Percentiles rank a stretch among this genome's conserved stretches.
phyloP scores from a whole-genome alignment of 441 rosid species.

The Euphorbia schlechtendalii region DNA sequence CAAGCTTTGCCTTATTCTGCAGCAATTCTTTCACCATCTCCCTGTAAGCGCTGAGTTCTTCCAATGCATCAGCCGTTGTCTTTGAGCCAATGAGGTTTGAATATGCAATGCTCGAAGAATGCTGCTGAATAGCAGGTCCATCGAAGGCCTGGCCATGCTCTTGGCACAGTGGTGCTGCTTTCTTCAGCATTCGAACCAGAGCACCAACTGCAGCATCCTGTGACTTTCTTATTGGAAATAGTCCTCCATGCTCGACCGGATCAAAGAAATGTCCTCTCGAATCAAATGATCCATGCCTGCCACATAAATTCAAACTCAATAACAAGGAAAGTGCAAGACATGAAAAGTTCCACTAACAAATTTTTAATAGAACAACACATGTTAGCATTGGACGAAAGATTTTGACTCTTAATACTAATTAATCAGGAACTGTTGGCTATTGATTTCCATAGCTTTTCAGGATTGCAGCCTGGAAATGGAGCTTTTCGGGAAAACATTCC shows the following conservation, averaged over 20 bases:
- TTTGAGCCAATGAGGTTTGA: conserved; percentile 39
- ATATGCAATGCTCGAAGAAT: conserved; percentile 28
- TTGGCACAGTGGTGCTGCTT: conserved; percentile 75
- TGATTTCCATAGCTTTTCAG: too few species aligned
- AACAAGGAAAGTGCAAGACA: too few species aligned
- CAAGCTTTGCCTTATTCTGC: conserved; percentile 34
- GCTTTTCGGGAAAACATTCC: too few species aligned
- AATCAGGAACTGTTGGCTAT: too few species aligned
- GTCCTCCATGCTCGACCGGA: conserved; percentile 45
- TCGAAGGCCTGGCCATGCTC: too few species aligned
- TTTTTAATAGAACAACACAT: too few species aligned
- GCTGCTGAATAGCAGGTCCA: too few species aligned
- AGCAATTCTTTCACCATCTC: conserved; percentile 57
- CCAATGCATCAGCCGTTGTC: conserved; percentile 88
- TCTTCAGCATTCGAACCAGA: conserved; percentile 72
- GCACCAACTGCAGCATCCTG: conserved; percentile 89
- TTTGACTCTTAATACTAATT: too few species aligned
- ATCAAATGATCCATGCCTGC: conserved; percentile 61
- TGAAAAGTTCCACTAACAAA: too few species aligned
- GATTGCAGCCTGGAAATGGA: too few species aligned
- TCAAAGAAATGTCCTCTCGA: conserved; percentile 40
- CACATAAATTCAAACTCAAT: conserved; percentile 10
- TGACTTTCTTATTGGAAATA: conserved; percentile 44
- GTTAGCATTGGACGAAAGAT: too few species aligned
- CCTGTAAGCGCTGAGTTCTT: conserved; percentile 68